These are phyloP conservation scores for Cymodocea nodosa DNA, from an alignment of 116 monocot species.

Conservation along the genomic window DNA sequence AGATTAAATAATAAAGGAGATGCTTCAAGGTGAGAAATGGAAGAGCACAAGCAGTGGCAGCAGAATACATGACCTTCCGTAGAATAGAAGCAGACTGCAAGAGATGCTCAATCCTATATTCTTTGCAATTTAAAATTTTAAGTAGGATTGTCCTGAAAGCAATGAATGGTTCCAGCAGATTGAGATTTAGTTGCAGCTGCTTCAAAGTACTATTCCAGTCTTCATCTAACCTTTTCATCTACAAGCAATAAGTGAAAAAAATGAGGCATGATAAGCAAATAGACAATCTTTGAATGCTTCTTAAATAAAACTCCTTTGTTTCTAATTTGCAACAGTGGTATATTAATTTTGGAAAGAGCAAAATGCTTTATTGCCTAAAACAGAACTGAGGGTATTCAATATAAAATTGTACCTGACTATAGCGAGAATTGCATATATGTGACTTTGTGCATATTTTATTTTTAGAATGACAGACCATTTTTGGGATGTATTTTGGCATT, in stretches of 20 bases:
- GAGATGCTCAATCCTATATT: conserved; percentile 55
- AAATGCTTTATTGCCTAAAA: too few relatives aligned
- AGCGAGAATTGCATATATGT: too few relatives aligned
- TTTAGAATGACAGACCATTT: too few relatives aligned
- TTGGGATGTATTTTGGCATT: too few relatives aligned
- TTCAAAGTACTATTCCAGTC: conserved; percentile 59
- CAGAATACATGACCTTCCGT: conserved; percentile 44
- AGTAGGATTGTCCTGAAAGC: conserved; percentile 75
- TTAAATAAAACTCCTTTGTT: too few relatives aligned
- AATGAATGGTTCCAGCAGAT: conserved; percentile 78
- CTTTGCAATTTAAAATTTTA: conserved; percentile 69
- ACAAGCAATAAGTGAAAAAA: not conserved
- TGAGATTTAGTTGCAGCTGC: conserved; percentile 57
- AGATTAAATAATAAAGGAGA: not conserved
- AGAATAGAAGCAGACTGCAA: conserved; percentile 71
- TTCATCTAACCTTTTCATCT: conserved; percentile 55
- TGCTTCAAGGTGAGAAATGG: not conserved
- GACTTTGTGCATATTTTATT: too few relatives aligned
- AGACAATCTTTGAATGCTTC: too few relatives aligned
- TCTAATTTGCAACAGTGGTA: too few relatives aligned
- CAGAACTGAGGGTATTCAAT: too few relatives aligned
- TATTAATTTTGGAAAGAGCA: too few relatives aligned
- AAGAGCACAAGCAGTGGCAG: not conserved
- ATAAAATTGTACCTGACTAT: too few relatives aligned
- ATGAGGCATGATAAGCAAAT: too few relatives aligned